phyloP scores from a whole-genome alignment of 352 stramenopile genomes.

The Pythium apleroticum region DNA sequence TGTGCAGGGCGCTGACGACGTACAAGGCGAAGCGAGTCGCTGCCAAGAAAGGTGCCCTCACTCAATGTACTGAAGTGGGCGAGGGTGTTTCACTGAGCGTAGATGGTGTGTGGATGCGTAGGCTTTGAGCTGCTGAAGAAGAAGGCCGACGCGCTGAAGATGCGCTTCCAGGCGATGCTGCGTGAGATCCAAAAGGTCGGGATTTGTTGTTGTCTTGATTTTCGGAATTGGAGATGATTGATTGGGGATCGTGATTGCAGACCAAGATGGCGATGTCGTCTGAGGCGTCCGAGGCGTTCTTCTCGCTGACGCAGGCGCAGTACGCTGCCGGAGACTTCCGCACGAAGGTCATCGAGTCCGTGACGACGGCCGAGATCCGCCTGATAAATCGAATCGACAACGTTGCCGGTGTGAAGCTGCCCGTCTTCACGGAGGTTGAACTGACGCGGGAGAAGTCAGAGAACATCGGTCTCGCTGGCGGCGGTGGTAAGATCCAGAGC shows the following conservation, averaged over 20 bases:
- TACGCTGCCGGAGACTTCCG: conserved; percentile 98
- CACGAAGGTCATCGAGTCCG: conserved; percentile 96
- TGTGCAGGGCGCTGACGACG: conserved; percentile 72
- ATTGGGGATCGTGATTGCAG: conserved; percentile 23
- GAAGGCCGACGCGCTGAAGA: conserved; percentile 99
- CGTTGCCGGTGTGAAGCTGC: conserved; percentile 98
- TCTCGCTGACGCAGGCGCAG: conserved; percentile 98
- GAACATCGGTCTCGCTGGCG: conserved; percentile 94
- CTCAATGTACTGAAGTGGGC: not conserved
- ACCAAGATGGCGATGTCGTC: conserved; percentile 85
- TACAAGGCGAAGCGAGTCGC: conserved; percentile 83
- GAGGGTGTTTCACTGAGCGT: not conserved
- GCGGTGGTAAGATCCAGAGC: conserved; percentile 97
- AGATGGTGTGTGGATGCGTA: conserved; percentile 13
- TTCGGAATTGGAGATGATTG: not conserved
- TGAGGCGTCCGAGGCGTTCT: conserved; percentile 94
- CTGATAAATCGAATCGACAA: conserved; percentile 98
- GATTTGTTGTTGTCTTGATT: not conserved
- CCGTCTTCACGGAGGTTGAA: conserved; percentile 97
- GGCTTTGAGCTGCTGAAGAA: conserved; percentile 93
- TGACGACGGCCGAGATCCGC: conserved; percentile 94
- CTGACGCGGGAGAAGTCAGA: conserved; percentile 93
- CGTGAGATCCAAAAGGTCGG: conserved; percentile 84
- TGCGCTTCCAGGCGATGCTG: conserved; percentile 90
- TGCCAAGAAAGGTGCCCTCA: conserved; percentile 76